Percentiles rank a stretch among this genome's conserved stretches.
phyloP scores from a whole-genome alignment of 495 filamentous ascomycete species.

The Penicillium alfredii region DNA sequence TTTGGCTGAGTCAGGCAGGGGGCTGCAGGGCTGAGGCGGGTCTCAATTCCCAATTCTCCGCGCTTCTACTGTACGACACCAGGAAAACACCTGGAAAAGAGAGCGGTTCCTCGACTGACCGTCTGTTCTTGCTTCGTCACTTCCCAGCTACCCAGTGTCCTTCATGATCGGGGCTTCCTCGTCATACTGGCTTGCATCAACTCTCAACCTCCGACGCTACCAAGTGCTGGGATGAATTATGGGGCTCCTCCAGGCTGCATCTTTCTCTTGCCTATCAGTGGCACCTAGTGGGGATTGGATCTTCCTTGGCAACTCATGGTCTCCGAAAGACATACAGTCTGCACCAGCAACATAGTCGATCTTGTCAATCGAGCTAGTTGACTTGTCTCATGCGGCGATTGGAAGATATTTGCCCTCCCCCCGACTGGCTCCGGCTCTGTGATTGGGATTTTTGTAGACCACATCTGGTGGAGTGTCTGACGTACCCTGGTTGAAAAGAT shows the following conservation, averaged over 20 bases:
- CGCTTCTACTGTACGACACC: not conserved
- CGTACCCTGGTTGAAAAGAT: no score
- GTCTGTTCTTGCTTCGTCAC: not conserved
- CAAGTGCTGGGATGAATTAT: slow-evolving; percentile 15
- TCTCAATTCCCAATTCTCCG: slow-evolving; percentile 3
- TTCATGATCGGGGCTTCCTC: no score
- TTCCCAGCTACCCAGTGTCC: not conserved
- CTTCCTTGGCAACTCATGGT: slow-evolving; percentile 8
- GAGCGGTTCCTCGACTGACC: no score
- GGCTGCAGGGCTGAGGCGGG: slow-evolving; percentile 21
- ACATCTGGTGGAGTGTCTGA: no score
- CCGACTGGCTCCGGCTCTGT: no score
- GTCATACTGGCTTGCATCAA: no score
- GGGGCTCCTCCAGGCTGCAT: slow-evolving; percentile 25
- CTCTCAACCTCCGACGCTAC: no score
- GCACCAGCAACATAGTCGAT: slow-evolving; percentile 3
- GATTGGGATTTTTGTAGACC: no score
- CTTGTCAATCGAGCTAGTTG: slow-evolving; percentile 2
- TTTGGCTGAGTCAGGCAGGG: slow-evolving; percentile 16
- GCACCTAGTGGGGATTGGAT: slow-evolving; percentile 10
- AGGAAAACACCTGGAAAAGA: no score
- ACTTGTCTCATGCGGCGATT: no score
- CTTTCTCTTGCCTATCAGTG: slow-evolving; percentile 18
- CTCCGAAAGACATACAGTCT: slow-evolving; percentile 6
- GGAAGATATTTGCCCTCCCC: no score